These are phyloP conservation scores for Clonostachys rhizophaga DNA, from an alignment of 2,329 filamentous ascomycete species.

Conservation along the genomic window DNA sequence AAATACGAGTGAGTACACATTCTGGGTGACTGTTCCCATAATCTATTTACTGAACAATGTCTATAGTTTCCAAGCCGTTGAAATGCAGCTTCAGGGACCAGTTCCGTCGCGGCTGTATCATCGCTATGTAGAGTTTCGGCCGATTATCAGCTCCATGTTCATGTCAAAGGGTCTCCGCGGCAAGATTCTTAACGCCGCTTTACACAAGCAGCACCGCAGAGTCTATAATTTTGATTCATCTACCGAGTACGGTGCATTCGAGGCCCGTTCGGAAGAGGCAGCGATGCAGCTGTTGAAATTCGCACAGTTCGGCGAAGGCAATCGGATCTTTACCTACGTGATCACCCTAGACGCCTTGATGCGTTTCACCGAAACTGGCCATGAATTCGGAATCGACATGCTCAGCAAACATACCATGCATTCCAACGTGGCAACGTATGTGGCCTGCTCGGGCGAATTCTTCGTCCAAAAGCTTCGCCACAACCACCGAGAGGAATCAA, in stretches of 20 bases:
- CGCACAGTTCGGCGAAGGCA: slow-evolving; percentile 80
- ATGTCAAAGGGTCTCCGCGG: slow-evolving; percentile 72
- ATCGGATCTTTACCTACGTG: slow-evolving; percentile 87
- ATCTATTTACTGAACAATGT: not conserved
- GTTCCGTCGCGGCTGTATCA: slow-evolving; percentile 80
- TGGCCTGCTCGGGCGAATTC: slow-evolving; percentile 91
- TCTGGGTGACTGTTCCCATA: not conserved
- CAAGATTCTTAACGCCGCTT: slow-evolving; percentile 73
- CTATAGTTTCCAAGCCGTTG: slow-evolving; percentile 81
- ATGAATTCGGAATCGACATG: slow-evolving; percentile 91
- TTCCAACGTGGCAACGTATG: slow-evolving; percentile 84
- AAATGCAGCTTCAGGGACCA: slow-evolving; percentile 82
- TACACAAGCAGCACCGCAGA: slow-evolving; percentile 85
- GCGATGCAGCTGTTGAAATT: slow-evolving; percentile 80
- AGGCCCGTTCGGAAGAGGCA: slow-evolving; percentile 63
- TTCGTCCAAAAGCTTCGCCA: slow-evolving; percentile 69
- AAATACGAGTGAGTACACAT: slow-evolving; percentile 67
- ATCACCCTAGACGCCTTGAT: slow-evolving; percentile 82
- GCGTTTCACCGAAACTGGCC: slow-evolving; percentile 92
- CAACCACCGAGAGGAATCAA: slow-evolving; percentile 13
- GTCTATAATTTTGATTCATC: slow-evolving; percentile 83
- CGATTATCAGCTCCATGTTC: slow-evolving; percentile 88
- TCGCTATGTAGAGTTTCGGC: slow-evolving; percentile 88
- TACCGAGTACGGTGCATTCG: slow-evolving; percentile 68
- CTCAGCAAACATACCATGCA: slow-evolving; percentile 97